These are phyloP conservation scores for Populus deltoides DNA, from an alignment of 345 rosid genomes.

Conservation along the genomic window DNA sequence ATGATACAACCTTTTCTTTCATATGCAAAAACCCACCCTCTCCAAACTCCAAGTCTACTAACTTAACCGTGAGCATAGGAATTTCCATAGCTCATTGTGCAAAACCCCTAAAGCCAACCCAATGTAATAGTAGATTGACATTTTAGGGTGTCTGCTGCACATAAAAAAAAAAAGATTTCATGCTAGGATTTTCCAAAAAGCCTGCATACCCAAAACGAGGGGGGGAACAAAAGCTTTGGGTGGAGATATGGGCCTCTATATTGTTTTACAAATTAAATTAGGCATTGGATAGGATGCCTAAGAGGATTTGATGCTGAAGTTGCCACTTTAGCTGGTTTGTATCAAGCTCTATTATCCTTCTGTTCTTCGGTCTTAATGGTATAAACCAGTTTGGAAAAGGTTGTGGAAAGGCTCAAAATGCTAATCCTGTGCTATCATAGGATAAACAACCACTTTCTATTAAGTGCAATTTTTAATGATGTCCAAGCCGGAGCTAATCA, in stretches of 20 bases:
- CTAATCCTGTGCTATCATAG: not conserved
- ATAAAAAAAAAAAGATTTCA: not conserved
- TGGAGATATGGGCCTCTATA: not conserved
- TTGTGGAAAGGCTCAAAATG: not conserved
- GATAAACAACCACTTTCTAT: not conserved
- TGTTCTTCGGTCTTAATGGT: not conserved
- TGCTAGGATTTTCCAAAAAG: not conserved
- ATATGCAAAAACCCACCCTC: not conserved
- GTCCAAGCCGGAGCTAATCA: not conserved
- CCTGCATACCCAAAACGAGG: not conserved
- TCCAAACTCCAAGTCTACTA: not conserved
- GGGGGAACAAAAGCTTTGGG: not conserved
- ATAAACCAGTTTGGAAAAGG: not conserved
- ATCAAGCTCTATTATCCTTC: not conserved
- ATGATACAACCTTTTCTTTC: not conserved
- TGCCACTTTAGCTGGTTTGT: not conserved
- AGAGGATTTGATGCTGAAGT: not conserved
- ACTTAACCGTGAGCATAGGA: not conserved
- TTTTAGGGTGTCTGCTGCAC: not conserved
- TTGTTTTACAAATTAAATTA: not conserved
- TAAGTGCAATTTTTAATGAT: not conserved
- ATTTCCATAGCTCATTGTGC: not conserved
- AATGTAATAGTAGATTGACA: not conserved
- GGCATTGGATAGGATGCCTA: not conserved
- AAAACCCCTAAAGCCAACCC: not conserved